Percentiles rank a stretch among this genome's conserved stretches.
Evolutionary conservation across 169 alveolate genomes (phyloP).

Genomic region (Plasmodium malariae): DNA sequence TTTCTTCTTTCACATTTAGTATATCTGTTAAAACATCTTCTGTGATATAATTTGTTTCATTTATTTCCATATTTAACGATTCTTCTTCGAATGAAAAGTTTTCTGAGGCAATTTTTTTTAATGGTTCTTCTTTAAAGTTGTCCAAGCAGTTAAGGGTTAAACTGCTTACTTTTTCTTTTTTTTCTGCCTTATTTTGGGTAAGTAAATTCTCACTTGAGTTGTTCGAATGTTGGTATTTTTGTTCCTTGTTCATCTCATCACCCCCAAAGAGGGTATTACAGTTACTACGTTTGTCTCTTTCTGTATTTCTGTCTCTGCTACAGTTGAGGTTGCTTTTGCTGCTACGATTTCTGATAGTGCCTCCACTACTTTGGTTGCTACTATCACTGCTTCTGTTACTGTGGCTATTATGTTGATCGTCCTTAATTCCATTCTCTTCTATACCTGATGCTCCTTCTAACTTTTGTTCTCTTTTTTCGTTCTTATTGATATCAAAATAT

Average conservation of each 20-base stretch:
- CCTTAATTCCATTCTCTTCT: not conserved
- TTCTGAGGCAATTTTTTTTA: constrained; percentile 2
- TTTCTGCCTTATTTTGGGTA: too few species aligned
- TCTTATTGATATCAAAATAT: constrained; percentile 41
- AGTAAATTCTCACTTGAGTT: too few species aligned
- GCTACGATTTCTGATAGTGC: not conserved
- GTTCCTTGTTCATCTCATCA: too few species aligned
- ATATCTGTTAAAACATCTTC: constrained; percentile 43
- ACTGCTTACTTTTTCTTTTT: not conserved
- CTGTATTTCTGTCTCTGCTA: too few species aligned
- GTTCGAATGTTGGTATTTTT: too few species aligned
- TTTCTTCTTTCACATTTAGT: constrained; percentile 43
- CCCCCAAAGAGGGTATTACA: too few species aligned
- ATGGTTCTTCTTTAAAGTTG: not conserved
- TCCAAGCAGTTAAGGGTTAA: not conserved
- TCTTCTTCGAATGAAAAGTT: constrained; percentile 2
- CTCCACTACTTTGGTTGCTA: not conserved
- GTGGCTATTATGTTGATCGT: too few species aligned
- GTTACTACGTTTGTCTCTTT: too few species aligned
- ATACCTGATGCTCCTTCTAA: not conserved
- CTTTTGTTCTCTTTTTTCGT: constrained; percentile 16
- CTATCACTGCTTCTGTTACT: not conserved
- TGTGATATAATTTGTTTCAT: constrained; percentile 54
- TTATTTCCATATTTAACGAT: constrained; percentile 24
- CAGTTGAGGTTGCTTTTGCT: too few species aligned